Evolutionary conservation across 208 protist genomes (phyloP), one percentile per base, ranked within the genome.

Genomic region (Naegleria fowleri): DNA sequence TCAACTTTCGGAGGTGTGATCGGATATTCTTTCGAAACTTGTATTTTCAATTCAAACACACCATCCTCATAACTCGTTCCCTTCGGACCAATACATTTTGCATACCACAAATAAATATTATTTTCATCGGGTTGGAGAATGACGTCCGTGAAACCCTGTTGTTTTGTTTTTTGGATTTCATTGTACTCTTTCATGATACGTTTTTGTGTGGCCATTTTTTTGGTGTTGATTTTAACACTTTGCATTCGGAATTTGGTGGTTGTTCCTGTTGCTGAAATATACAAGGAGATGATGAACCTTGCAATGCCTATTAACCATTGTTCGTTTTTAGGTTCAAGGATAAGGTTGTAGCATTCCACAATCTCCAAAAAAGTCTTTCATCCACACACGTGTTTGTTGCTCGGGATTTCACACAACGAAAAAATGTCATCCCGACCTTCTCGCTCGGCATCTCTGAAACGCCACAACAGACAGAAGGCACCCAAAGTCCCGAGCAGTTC

Each of bases 51-150:
- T 25, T 91, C 79, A 92, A 96, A 98, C 6, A 86, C 48, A 75
- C 95, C 96, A 11, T 95, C 95, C 38, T 93, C 96, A 87, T 95
- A 98, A 0, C 96, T 95, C 0, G 96, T 97, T 76, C 95, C 97
- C 0, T 91, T 92, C 19, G 97, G 96, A 90, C 91, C 88, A 55
- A 83, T 41, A 40, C 92, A 83, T 67, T 58, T 92, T 83, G 85
- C 91, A 39, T 90, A 55, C 91, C 91, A 92, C 36, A 33, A 13
- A 90, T 83, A 55, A 38, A 91, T 88, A 41, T 91, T 90, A 55
- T 90, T 90, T 91, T 91, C 89, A 75, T 83, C 38, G 22, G 88
- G 88, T 55, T 79, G 22, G 6, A 90, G 88, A 15, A n/a, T 25
- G 29, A 90, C 4, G 52, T 90, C 88, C 43, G 43, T 48, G 7